Base-by-base conservation (phyloP, 306 rosid species). In the Dryas drummondii region DNA sequence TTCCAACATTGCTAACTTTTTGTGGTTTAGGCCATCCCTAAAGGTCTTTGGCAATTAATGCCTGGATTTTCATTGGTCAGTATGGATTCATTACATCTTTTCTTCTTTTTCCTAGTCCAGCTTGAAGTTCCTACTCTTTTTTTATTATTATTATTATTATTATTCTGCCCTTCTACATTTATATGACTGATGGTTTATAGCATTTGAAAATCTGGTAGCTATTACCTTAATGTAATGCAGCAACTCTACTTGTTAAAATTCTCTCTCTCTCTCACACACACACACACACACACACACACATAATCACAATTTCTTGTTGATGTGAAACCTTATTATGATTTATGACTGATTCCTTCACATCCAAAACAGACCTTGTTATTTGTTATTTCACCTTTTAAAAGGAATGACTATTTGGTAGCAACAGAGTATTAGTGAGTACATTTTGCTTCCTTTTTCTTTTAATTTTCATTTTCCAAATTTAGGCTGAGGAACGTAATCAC, bases 401-500 rank as follows among this genome's bases (percentile, higher is more conserved):
- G 45, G 49, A 49, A 48, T 50, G 46, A 47, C 41, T 66, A 1
- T 16, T 47, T 66, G 26, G 63, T 58, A 22, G 22, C 42, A 32
- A 54, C 22, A 26, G 15, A 32, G 9, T 32, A 4, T 4, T 8
- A 63, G 50, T 32, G 12, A 40, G n/a, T 74, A 26, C 9, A 49
- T 32, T 32, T 32, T 32, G 37, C 37, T 32, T 32, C 37, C 1
- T 32, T 32, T 32, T 32, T 32, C 37, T 32, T 65, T 12, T 5
- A 26, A 14, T 14, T 49, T 27, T 6, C 12, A 10, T 17, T 46
- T 17, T 9, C 11, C n/a, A 41, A 41, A 60, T 49, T 22, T 70
- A 92, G 97, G 96, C 82, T n/a, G 88, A 86, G 82, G 86, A 87
- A 69, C 85, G 77, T 73, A 92, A 88, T 78, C 81, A 64, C 54